Percentiles rank a stretch among this genome's conserved stretches.
Evolutionary conservation across 306 rosid species (phyloP).

Genomic region (Prunus mira): DNA sequence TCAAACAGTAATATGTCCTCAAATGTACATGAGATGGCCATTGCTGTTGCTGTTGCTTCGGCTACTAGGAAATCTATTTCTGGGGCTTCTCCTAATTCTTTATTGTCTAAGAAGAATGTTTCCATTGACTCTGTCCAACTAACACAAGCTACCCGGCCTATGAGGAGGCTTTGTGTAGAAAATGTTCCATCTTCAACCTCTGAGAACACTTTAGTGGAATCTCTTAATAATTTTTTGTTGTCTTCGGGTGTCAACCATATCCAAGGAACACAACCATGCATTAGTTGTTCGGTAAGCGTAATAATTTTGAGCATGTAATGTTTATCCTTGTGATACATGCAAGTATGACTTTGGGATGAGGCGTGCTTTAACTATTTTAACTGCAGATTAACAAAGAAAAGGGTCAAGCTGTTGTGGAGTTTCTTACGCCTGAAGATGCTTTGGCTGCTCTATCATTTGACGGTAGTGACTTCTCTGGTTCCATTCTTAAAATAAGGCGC

Average conservation of each 20-base stretch:
- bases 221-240: conserved; percentile 63
- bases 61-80: conserved; percentile 34
- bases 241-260: conserved; percentile 56
- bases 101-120: conserved; percentile 46
- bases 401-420: conserved; percentile 87
- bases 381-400: conserved; percentile 78
- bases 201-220: conserved; percentile 72
- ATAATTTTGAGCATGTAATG: not conserved
- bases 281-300: conserved; percentile 79
- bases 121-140: conserved; percentile 71
- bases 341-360: not conserved
- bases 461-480: conserved; percentile 66
- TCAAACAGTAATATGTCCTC: conserved; percentile 43
- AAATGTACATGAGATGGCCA: conserved; percentile 39
- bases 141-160: conserved; percentile 89
- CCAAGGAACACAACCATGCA: conserved; percentile 77
- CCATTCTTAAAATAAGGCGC: conserved; percentile 69
- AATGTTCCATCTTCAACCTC: conserved; percentile 74
- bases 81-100: conserved; percentile 30
- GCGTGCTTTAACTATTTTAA: conserved; percentile 27
- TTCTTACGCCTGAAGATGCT: conserved; percentile 92
- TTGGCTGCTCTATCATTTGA: conserved; percentile 86
- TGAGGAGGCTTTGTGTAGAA: conserved; percentile 92
- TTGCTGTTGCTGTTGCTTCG: conserved; percentile 44
- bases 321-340: conserved; percentile 14